A percentile compares a stretch with the other conserved stretches of the same genome.
Conservation (phyloP, 2,329 filamentous ascomycete species). For the Penicillium sp. region DNA sequence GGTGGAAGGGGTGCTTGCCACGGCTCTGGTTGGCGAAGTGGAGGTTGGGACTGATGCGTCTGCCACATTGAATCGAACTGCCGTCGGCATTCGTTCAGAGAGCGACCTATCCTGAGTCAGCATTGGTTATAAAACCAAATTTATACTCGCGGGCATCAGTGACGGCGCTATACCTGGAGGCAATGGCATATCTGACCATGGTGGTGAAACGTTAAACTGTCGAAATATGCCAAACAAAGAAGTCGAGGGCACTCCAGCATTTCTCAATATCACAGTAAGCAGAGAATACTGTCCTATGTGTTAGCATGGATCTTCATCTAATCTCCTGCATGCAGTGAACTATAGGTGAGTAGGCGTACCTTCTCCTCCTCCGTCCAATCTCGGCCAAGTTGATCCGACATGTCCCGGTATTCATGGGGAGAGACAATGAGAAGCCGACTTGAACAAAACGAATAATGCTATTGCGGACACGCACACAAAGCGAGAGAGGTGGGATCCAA, state of each 20-base stretch:
- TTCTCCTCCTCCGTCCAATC: slow-evolving; percentile 45
- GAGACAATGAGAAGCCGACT: slow-evolving; percentile 8
- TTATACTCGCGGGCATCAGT: background rate
- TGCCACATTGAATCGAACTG: slow-evolving; percentile 13
- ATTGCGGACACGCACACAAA: background rate
- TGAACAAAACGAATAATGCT: slow-evolving; percentile 1
- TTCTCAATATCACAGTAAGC: slow-evolving; percentile 41
- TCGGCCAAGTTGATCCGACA: slow-evolving; percentile 41
- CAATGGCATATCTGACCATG: slow-evolving; percentile 40
- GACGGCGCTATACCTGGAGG: slow-evolving; percentile 35
- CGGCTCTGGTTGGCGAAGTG: slow-evolving; percentile 9
- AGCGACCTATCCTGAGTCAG: slow-evolving; percentile 14
- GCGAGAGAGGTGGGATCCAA: background rate
- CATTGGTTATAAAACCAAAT: no score
- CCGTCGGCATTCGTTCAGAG: slow-evolving; percentile 12
- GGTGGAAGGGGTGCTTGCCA: slow-evolving; percentile 12
- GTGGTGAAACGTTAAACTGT: slow-evolving; percentile 33
- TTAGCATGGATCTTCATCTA: slow-evolving; percentile 5
- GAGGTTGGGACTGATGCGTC: slow-evolving; percentile 6
- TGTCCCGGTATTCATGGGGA: slow-evolving; percentile 37
- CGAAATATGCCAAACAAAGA: slow-evolving; percentile 37
- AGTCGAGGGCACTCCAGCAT: slow-evolving; percentile 33
- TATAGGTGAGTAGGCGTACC: slow-evolving; percentile 30
- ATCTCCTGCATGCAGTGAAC: background rate
- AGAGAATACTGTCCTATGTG: slow-evolving; percentile 31